Conservation (phyloP, 495 filamentous ascomycete genomes). For the Podospora appendiculata region DNA sequence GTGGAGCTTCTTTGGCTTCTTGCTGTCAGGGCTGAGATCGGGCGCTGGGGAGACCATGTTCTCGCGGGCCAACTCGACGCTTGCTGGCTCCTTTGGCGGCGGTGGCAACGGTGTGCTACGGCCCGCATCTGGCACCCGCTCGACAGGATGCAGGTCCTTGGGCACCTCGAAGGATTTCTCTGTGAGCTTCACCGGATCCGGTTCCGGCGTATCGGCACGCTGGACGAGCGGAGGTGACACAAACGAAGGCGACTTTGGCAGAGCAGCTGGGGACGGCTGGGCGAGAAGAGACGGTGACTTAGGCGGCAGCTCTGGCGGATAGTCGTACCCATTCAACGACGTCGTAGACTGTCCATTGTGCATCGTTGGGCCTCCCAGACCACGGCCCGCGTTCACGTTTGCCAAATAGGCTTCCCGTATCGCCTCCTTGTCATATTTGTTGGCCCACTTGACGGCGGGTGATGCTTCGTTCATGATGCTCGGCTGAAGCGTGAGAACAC, state of each 20-base stretch:
- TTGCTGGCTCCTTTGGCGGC: constrained; percentile 28
- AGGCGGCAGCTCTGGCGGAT: constrained; percentile 25
- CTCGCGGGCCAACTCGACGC: constrained; percentile 31
- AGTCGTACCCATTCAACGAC: constrained; percentile 17
- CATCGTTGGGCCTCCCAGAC: constrained; percentile 23
- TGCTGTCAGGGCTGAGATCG: constrained; percentile 34
- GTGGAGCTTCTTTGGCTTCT: constrained; percentile 47
- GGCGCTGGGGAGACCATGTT: constrained; percentile 38
- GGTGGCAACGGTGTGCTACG: constrained; percentile 31
- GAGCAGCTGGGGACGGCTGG: constrained; percentile 4
- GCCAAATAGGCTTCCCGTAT: constrained; percentile 75
- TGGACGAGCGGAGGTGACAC: not conserved
- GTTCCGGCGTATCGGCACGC: constrained; percentile 12
- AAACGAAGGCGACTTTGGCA: constrained; percentile 6
- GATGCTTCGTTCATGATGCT: constrained; percentile 80
- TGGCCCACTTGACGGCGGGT: constrained; percentile 94
- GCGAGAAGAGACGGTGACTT: constrained; percentile 18
- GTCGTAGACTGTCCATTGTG: constrained; percentile 20
- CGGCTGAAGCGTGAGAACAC: constrained; percentile 83
- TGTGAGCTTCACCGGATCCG: constrained; percentile 7
- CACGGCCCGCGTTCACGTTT: constrained; percentile 61
- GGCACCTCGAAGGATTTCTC: constrained; percentile 28
- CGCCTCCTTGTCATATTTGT: constrained; percentile 76
- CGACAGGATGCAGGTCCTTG: constrained; percentile 27
- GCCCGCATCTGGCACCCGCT: constrained; percentile 22